Evolutionary conservation across 2,329 filamentous ascomycete species (phyloP).

Genomic region (Sporothrix pallida): DNA sequence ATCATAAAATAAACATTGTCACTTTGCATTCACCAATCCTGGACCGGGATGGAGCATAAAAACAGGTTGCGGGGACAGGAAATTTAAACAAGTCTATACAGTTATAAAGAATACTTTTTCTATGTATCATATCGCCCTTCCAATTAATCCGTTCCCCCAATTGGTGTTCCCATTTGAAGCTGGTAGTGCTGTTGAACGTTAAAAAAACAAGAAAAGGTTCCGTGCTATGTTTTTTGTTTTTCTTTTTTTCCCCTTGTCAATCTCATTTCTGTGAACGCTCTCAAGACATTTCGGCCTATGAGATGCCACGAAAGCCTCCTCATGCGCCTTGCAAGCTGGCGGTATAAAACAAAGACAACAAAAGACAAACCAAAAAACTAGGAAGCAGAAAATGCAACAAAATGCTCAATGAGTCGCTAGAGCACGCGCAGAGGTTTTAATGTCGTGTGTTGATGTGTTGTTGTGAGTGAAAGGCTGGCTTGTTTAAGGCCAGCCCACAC

Average conservation of each 20-base stretch:
- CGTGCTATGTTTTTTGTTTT: slow-evolving; percentile 1
- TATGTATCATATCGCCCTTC: slow-evolving; percentile 9
- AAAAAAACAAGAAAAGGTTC: slow-evolving; percentile 1
- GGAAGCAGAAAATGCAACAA: not conserved
- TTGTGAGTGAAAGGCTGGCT: not conserved
- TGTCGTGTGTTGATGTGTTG: not conserved
- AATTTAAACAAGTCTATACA: slow-evolving; percentile 12
- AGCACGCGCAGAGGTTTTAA: not conserved
- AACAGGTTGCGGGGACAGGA: not conserved
- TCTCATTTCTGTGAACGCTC: not conserved
- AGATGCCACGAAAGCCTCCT: not conserved
- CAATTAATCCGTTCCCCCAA: not conserved
- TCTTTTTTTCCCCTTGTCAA: not conserved
- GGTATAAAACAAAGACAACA: slow-evolving; percentile 1
- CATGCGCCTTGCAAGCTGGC: slow-evolving; percentile 4
- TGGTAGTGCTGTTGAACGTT: slow-evolving; percentile 10
- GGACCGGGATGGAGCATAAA: not conserved
- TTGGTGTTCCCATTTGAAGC: not conserved
- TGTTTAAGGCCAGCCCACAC: not conserved
- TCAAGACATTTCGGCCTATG: not conserved
- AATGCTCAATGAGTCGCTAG: slow-evolving; percentile 8
- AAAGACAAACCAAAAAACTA: not conserved
- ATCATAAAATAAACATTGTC: not conserved
- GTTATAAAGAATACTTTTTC: slow-evolving; percentile 16
- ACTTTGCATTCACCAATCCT: not conserved